Evolutionary conservation across 306 rosid species (phyloP).

Genomic region (Potentilla sterilis): DNA sequence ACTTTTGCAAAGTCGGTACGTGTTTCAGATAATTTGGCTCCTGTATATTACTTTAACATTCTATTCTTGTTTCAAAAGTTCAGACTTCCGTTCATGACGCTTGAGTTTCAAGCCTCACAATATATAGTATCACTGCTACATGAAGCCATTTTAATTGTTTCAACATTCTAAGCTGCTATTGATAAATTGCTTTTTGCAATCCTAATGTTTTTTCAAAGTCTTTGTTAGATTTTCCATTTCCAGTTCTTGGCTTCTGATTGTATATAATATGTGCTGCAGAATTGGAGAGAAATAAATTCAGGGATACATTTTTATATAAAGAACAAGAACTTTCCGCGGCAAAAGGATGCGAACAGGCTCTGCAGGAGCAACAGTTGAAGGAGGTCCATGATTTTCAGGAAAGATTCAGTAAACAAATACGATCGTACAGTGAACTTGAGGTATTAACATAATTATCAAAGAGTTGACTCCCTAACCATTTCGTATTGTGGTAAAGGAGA

Average conservation of each 20-base stretch:
- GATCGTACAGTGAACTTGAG: constrained; percentile 55
- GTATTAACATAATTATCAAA: constrained; percentile 26
- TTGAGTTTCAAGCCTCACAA: no score
- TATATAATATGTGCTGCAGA: constrained; percentile 38
- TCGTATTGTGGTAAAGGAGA: constrained; percentile 9
- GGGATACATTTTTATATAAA: constrained; percentile 53
- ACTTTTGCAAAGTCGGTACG: constrained; percentile 64
- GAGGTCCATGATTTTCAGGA: constrained; percentile 66
- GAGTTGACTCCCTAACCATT: constrained; percentile 9
- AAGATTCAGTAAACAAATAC: constrained; percentile 57
- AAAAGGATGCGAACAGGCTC: constrained; percentile 68
- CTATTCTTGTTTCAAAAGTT: neutral
- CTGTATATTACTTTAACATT: constrained; percentile 2
- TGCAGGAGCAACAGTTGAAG: constrained; percentile 74
- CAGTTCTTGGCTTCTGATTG: constrained; percentile 17
- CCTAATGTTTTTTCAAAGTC: neutral
- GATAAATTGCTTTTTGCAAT: no score
- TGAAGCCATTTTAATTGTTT: no score
- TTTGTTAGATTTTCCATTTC: neutral
- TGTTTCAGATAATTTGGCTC: constrained; percentile 7
- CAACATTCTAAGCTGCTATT: no score
- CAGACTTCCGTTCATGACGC: neutral
- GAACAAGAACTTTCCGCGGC: constrained; percentile 94
- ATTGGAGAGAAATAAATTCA: constrained; percentile 63
- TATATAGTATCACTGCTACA: neutral